Evolutionary conservation across 2,329 filamentous ascomycete genomes (phyloP), one percentile per base, ranked within the genome.

Genomic region (Magnaporthiopsis incrustans): DNA sequence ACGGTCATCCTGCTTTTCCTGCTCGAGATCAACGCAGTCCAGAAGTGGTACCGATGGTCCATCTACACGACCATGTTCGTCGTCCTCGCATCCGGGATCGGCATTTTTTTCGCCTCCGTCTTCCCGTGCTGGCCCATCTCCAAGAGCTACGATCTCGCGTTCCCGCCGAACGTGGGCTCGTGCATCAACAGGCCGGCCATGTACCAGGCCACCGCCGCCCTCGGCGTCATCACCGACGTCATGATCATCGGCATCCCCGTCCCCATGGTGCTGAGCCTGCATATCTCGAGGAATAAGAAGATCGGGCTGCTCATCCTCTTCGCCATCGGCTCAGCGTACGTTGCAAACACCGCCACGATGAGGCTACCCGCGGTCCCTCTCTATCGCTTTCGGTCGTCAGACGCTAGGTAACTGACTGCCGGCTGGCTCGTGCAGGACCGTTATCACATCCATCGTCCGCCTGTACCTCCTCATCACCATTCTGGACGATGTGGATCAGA

Each of bases 181-280:
- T 68, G 67, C 63, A 65, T 68, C 59, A 58, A 68, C 57, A 61
- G 60, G 5, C 60, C 63, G 14, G 64, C 65, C 15, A 53, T 68
- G 44, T 67, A 66, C 60, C 60, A 66, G 38, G 66, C 67, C 12
- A 67, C 65, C 6, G 67, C 67, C 18, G 64, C 63, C 10, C 61
- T 68, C 10, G 66, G 66, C 27, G 63, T 63, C 35, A 57, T 66
- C 53, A 67, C 66, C 6, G 67, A 68, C 57, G 30, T 67, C 12
- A 26, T 66, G 22, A 63, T 68, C 15, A 59, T 68, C 32, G 56
- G 61, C 12, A 63, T 68, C 56, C 67, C 67, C 1, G 62, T 68
- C n/a, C 66, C 67, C 0, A 61, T 61, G 60, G 33, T 56, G 3
- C 12, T 27, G 35, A 56, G 12, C 15, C 61, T 67, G 33, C 64